These are phyloP conservation scores for Durotheca rogersii DNA, from an alignment of 495 filamentous ascomycete genomes.

Conservation along the genomic window DNA sequence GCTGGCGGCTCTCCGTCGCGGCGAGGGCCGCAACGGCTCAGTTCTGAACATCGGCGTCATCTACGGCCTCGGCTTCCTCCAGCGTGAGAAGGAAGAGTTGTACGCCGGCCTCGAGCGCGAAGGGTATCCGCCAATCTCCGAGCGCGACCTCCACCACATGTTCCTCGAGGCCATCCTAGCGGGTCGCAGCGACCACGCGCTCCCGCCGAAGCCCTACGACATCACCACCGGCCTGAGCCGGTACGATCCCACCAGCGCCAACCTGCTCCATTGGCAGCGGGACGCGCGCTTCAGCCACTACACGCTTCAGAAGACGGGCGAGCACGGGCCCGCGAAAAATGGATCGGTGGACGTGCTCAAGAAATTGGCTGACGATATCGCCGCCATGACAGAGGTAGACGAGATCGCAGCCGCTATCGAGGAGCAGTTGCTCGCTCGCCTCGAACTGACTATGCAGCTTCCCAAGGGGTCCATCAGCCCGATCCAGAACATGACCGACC, in stretches of 20 bases:
- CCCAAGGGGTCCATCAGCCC: slow-evolving; percentile 27
- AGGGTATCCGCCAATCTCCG: slow-evolving; percentile 56
- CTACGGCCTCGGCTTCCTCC: slow-evolving; percentile 58
- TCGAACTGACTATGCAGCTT: slow-evolving; percentile 38
- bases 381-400: slow-evolving; percentile 2
- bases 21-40: slow-evolving; percentile 38
- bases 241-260: slow-evolving; percentile 28
- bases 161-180: slow-evolving; percentile 58
- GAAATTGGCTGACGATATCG: slow-evolving; percentile 32
- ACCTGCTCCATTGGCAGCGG: slow-evolving; percentile 40
- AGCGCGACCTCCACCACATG: slow-evolving; percentile 60
- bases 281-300: slow-evolving; percentile 47
- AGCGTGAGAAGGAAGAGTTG: slow-evolving; percentile 45
- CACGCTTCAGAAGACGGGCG: slow-evolving; percentile 9
- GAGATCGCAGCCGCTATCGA: slow-evolving; percentile 29
- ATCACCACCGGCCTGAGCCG: slow-evolving; percentile 46
- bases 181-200: slow-evolving; percentile 29
- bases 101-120: slow-evolving; percentile 46
- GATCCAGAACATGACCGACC: slow-evolving; percentile 35
- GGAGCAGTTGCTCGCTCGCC: slow-evolving; percentile 24
- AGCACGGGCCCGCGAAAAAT: neutral
- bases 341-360: neutral
- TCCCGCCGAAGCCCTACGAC: slow-evolving; percentile 23
- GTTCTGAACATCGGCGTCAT: slow-evolving; percentile 60
- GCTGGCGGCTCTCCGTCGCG: slow-evolving; percentile 40